Evolutionary conservation across 139 green algal genomes (phyloP), one percentile per base, ranked within the genome.

Genomic region (Trebouxia sp.): DNA sequence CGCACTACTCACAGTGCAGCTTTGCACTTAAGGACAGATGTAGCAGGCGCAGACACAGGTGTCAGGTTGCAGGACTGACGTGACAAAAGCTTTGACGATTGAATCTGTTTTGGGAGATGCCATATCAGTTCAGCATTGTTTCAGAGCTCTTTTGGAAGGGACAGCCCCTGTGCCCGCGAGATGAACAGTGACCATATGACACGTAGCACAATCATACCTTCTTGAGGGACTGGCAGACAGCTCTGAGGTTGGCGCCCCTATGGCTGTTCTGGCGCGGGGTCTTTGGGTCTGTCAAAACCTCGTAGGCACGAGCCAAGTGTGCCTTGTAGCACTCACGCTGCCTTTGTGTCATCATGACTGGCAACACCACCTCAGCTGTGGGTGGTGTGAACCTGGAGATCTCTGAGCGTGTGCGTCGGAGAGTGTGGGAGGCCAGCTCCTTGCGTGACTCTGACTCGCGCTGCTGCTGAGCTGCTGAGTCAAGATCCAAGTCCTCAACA

Each of bases 251-350:
- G 2, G 85, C 85, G 14, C 82, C 84, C 28, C 87, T 53, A 45
- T 85, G 85, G 17, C 81, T 84, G 35, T 74, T 78, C 79, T 85
- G 83, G 75, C 88, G 77, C 5, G 80, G 77, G 20, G 84, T 84
- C 42, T 89, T 88, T 24, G 86, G 84, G 76, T 93, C 90, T 20
- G 85, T 80, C 58, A 96, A 84, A 51, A 91, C 39, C 56, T 93
- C 86, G 66, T 87, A 95, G 76, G 62, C 62, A 41, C 84, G 75
- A 1, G 78, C 80, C 55, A 96, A 87, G 67, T 92, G 78, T 0
- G 74, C 79, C 51, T 86, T 85, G 89, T 93, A 94, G 14, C 82
- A 83, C 24, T 89, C 86, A 2, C 62, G 72, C 84, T 93, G 90
- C 38, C 26, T 15, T 17, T 76, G 26, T 17, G 66, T 50, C 66